A percentile compares a stretch with the other conserved stretches of the same genome.
phyloP scores from a whole-genome alignment of 441 rosid genomes.

The Syzygium syzygioides region DNA sequence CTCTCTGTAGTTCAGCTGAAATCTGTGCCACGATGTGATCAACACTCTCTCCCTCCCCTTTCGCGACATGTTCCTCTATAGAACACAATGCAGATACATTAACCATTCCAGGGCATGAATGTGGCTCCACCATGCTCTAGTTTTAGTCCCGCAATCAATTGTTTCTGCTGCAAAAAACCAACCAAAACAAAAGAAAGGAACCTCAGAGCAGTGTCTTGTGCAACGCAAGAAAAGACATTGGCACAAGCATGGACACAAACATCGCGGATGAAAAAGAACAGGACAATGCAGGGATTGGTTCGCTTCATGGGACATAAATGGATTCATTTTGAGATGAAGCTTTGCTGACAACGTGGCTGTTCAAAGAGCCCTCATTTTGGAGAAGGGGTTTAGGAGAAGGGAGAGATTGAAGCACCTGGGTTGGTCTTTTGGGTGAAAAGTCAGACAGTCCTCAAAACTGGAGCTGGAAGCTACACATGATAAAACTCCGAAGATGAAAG shows the following conservation, averaged over 20 bases:
- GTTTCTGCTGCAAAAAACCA: background rate
- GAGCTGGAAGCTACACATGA: background rate
- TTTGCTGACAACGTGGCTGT: background rate
- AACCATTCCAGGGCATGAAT: constrained; percentile 35
- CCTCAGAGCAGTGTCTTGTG: background rate
- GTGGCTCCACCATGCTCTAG: constrained; percentile 37
- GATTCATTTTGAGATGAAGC: background rate
- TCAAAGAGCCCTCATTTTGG: background rate
- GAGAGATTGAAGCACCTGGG: background rate
- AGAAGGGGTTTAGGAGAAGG: background rate
- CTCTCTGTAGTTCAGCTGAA: constrained; percentile 38
- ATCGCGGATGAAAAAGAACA: background rate
- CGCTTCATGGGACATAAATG: background rate
- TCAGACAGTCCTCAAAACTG: background rate
- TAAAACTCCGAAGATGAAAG: background rate
- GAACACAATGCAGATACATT: constrained; percentile 36
- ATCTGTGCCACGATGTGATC: constrained; percentile 24
- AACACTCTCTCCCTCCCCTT: constrained; percentile 21
- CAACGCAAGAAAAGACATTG: background rate
- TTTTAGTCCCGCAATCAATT: background rate
- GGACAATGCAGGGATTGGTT: background rate
- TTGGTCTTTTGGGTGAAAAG: background rate
- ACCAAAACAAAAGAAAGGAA: background rate
- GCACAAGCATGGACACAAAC: background rate
- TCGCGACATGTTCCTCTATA: constrained; percentile 30